Conservation (phyloP, 2,329 filamentous ascomycete genomes). For the Clarireedia sp. region DNA sequence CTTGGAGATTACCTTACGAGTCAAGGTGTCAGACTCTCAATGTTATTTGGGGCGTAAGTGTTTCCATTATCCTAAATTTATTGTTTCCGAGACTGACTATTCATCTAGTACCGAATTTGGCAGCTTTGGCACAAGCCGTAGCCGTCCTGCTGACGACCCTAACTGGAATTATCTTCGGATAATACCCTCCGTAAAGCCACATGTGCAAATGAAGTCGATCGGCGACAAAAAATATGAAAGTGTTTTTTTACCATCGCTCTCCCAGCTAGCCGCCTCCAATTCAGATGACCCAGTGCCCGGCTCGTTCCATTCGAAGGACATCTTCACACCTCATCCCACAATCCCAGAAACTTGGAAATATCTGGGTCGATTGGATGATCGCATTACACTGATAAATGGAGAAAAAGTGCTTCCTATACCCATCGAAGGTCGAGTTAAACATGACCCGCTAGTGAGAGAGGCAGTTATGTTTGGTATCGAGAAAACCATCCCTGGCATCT, state of each 20-base stretch:
- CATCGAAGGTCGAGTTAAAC: constrained; percentile 44
- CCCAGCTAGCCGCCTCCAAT: constrained; percentile 33
- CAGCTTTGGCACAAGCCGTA: constrained; percentile 41
- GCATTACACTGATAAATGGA: constrained; percentile 38
- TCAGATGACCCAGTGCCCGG: constrained; percentile 34
- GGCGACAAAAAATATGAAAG: constrained; percentile 25
- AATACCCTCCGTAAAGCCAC: constrained; percentile 5
- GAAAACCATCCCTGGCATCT: constrained; percentile 41
- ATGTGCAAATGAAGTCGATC: constrained; percentile 20
- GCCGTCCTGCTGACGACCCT: constrained; percentile 38
- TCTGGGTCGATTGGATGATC: constrained; percentile 36
- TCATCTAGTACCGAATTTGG: constrained; percentile 45
- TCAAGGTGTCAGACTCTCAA: constrained; percentile 44
- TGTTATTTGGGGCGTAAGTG: constrained; percentile 40
- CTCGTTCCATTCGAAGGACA: constrained; percentile 37
- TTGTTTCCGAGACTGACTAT: neutral
- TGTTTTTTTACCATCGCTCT: constrained; percentile 31
- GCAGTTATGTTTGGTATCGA: constrained; percentile 49
- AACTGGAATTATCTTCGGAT: constrained; percentile 51
- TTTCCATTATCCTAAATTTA: neutral
- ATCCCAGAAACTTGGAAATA: constrained; percentile 37
- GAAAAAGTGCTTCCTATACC: constrained; percentile 39
- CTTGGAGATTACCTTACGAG: constrained; percentile 45
- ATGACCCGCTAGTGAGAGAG: constrained; percentile 45
- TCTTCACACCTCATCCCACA: constrained; percentile 35